Evolutionary conservation across 768 basidiomycete species (phyloP).

Genomic region (Lactifluus hygrophoroides): DNA sequence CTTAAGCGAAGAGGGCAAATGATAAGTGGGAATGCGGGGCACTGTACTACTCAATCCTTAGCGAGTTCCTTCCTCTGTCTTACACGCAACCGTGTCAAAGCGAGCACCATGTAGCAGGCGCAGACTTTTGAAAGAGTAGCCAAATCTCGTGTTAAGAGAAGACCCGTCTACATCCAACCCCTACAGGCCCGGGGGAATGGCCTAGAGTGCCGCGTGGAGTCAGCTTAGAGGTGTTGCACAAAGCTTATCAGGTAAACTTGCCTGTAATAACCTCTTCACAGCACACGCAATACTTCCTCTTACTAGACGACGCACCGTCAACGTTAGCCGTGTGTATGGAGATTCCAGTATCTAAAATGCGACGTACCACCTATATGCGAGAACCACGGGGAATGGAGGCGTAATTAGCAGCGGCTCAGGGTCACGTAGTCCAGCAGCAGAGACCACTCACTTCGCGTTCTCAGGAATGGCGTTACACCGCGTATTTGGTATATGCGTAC

Average conservation of each 20-base stretch:
- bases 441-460: constrained; percentile 2
- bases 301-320: background rate
- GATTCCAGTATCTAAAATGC: background rate
- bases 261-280: constrained; percentile 11
- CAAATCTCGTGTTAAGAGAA: background rate
- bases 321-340: background rate
- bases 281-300: constrained; percentile 16
- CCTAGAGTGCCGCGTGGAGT: background rate
- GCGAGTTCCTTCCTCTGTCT: background rate
- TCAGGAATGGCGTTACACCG: constrained; percentile 7
- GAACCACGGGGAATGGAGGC: background rate
- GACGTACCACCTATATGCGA: constrained; percentile 9
- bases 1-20: background rate
- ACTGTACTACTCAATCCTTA: background rate
- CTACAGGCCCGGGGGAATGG: constrained; percentile 13
- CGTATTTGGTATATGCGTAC: constrained; percentile 4
- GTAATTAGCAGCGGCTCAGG: background rate
- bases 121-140: background rate
- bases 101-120: background rate
- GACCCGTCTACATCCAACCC: constrained; percentile 12
- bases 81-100: background rate
- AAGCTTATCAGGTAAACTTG: background rate
- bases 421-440: background rate
- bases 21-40: background rate
- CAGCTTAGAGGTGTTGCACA: background rate